Evolutionary conservation across 2,329 filamentous ascomycete species (phyloP).

Genomic region (Ceratocystis diversiconidia): DNA sequence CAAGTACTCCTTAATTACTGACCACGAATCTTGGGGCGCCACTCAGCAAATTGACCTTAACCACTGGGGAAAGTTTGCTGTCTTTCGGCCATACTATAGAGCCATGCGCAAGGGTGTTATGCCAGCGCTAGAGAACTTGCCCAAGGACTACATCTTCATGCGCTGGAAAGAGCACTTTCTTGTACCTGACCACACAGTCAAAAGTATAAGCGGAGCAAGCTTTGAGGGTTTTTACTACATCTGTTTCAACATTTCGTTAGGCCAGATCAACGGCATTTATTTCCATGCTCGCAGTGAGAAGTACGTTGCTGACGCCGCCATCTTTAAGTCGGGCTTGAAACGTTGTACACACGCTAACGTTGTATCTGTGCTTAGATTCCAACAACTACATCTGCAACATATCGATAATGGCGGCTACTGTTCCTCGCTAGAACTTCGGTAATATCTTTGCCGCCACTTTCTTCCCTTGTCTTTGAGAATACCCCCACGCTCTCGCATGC

Average conservation of each 20-base stretch:
- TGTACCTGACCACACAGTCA: conserved; percentile 84
- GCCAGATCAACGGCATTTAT: conserved; percentile 83
- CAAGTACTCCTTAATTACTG: conserved; percentile 86
- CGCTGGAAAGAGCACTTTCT: conserved; percentile 98
- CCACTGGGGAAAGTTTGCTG: conserved; percentile 83
- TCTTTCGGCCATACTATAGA: conserved; percentile 63
- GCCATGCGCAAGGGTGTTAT: conserved; percentile 42
- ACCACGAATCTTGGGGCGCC: conserved; percentile 81
- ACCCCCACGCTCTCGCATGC: not conserved
- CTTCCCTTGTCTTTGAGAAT: not conserved
- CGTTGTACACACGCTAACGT: not conserved
- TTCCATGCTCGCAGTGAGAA: conserved; percentile 97
- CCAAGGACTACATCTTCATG: conserved; percentile 91
- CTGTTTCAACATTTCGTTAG: conserved; percentile 86
- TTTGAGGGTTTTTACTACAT: conserved; percentile 99
- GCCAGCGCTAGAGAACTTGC: conserved; percentile 53
- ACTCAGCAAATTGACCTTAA: conserved; percentile 80
- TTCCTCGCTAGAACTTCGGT: conserved; percentile 67
- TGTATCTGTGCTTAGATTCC: conserved; percentile 46
- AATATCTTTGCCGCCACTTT: not conserved
- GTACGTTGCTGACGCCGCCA: conserved; percentile 38
- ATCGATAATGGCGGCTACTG: conserved; percentile 74
- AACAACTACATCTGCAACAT: conserved; percentile 83
- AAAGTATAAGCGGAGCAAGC: conserved; percentile 82
- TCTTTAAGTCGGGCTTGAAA: not conserved